Evolutionary conservation across 805 yeast genomes (phyloP).

Genomic region (Cyberlindnera galapagoensis): DNA sequence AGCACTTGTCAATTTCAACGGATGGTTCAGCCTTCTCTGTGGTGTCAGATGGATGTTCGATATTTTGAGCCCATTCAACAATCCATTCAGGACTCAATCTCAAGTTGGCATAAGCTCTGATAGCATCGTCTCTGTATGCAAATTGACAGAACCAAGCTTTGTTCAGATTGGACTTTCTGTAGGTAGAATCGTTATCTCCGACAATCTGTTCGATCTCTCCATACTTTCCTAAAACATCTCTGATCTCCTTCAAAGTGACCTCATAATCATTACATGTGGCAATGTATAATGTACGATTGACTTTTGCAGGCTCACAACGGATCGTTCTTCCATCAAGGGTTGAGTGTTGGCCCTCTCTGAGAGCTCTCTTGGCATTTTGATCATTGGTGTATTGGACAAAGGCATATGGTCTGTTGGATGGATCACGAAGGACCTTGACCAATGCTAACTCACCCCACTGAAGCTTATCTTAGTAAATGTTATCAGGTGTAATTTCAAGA

Average conservation of each 20-base stretch:
- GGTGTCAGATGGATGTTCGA: conserved; percentile 42
- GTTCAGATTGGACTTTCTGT: conserved; percentile 24
- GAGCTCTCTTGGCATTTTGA: conserved; percentile 61
- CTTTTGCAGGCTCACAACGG: conserved; percentile 87
- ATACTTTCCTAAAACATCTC: conserved; percentile 37
- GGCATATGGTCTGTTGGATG: conserved; percentile 81
- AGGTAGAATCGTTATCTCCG: conserved; percentile 30
- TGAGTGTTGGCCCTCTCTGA: conserved; percentile 62
- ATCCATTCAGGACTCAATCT: conserved; percentile 47
- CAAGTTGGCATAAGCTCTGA: conserved; percentile 70
- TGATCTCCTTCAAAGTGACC: conserved; percentile 29
- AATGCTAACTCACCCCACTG: conserved; percentile 63
- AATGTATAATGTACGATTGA: conserved; percentile 76
- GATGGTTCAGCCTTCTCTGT: conserved; percentile 21
- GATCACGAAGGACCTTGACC: conserved; percentile 80
- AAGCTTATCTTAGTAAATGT: conserved; percentile 1
- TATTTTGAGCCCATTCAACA: conserved; percentile 84
- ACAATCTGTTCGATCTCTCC: conserved; percentile 75
- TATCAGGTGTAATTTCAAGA: too few species aligned
- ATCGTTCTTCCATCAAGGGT: conserved; percentile 66
- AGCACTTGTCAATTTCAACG: conserved; percentile 54
- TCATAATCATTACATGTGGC: conserved; percentile 28
- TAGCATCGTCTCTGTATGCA: conserved; percentile 82
- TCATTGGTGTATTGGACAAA: conserved; percentile 81
- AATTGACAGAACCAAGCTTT: conserved; percentile 71